Evolutionary conservation across 2,329 filamentous ascomycete species (phyloP).

Genomic region (Ophiocordyceps robertsii): DNA sequence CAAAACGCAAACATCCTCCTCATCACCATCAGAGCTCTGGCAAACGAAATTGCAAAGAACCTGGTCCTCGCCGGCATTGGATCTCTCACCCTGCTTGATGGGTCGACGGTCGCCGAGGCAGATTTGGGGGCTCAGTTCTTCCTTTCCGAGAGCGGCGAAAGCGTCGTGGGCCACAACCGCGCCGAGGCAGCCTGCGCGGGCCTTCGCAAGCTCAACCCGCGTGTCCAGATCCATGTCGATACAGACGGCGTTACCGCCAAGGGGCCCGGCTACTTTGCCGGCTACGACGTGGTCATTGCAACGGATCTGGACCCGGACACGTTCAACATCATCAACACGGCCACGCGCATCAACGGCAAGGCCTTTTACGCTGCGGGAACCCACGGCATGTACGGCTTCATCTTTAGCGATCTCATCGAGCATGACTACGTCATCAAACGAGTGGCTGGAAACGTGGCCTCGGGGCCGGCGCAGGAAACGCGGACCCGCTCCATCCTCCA

Average conservation of each 20-base stretch:
- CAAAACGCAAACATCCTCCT: conserved; percentile 82
- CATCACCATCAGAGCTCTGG: conserved; percentile 75
- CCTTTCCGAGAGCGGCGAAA: conserved; percentile 42
- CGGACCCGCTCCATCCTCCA: conserved; percentile 63
- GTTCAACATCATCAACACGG: conserved; percentile 71
- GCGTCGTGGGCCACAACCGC: conserved; percentile 66
- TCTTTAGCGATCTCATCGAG: conserved; percentile 83
- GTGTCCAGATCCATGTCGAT: conserved; percentile 65
- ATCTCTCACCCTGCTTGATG: conserved; percentile 78
- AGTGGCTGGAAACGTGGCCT: conserved; percentile 61
- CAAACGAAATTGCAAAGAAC: conserved; percentile 94
- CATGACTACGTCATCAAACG: conserved; percentile 87
- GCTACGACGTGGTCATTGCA: conserved; percentile 77
- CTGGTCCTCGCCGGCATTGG: conserved; percentile 87
- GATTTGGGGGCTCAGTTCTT: conserved; percentile 81
- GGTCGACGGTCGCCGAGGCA: conserved; percentile 58
- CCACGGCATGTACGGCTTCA: conserved; percentile 87
- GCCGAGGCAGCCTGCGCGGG: conserved; percentile 68
- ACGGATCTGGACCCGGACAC: conserved; percentile 71
- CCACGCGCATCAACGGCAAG: conserved; percentile 61
- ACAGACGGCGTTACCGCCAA: conserved; percentile 53
- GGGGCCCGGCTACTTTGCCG: conserved; percentile 58
- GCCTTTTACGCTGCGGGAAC: conserved; percentile 82
- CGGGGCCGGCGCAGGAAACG: conserved; percentile 50
- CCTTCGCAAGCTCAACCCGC: conserved; percentile 77